Conservation (phyloP, 768 basidiomycete species). For the Crassisporium funariophilum region DNA sequence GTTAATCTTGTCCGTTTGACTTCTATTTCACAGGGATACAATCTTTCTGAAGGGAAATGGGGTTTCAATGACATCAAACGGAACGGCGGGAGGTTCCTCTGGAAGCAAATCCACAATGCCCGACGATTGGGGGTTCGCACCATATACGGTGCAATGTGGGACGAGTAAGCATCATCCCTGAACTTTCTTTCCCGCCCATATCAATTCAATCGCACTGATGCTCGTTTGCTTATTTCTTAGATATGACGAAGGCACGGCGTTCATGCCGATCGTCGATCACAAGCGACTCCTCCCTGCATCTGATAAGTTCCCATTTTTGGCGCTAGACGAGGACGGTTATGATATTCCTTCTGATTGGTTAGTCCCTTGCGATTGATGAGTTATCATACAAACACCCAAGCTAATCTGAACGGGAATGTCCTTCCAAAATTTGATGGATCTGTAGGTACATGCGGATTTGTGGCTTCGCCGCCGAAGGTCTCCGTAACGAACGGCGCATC, state of each 20-base stretch:
- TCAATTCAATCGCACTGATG: slow-evolving; percentile 4
- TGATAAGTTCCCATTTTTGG: slow-evolving; percentile 62
- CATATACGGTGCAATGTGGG: slow-evolving; percentile 89
- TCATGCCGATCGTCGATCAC: slow-evolving; percentile 70
- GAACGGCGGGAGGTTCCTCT: slow-evolving; percentile 75
- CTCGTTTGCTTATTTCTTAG: slow-evolving; percentile 33
- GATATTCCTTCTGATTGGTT: slow-evolving; percentile 82
- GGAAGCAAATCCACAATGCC: slow-evolving; percentile 76
- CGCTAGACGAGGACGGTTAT: slow-evolving; percentile 77
- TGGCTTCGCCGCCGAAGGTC: slow-evolving; percentile 69
- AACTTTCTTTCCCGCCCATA: slow-evolving; percentile 2
- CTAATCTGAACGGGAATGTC: slow-evolving; percentile 2
- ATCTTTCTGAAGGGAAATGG: slow-evolving; percentile 73
- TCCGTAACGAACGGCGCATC: slow-evolving; percentile 65
- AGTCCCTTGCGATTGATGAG: slow-evolving; percentile 22
- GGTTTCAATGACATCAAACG: slow-evolving; percentile 71
- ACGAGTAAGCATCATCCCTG: slow-evolving; percentile 53
- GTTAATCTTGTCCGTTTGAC: neutral
- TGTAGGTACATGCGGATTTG: slow-evolving; percentile 79
- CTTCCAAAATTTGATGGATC: neutral
- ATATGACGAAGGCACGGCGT: slow-evolving; percentile 84
- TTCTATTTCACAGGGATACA: slow-evolving; percentile 55
- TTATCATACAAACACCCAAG: slow-evolving; percentile 1
- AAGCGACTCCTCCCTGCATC: slow-evolving; percentile 61
- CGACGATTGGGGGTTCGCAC: slow-evolving; percentile 59